A percentile compares a stretch with the other conserved stretches of the same genome.
phyloP scores from a whole-genome alignment of 1,139 yeast genomes.

The Suhomyces choctaworum region DNA sequence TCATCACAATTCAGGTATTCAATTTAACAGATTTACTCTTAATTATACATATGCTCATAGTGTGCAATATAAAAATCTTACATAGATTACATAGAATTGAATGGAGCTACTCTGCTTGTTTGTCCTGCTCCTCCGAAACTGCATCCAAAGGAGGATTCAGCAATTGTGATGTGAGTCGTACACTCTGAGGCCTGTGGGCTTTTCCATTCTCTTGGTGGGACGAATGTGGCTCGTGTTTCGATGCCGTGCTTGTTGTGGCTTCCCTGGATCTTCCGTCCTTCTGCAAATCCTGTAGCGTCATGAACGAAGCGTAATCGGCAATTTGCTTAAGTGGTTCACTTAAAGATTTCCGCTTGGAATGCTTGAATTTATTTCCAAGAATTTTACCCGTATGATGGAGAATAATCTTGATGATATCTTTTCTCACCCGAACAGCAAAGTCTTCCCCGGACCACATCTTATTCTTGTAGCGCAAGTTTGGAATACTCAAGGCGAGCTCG shows the following conservation, averaged over 20 bases:
- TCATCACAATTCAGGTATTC: too few relatives aligned
- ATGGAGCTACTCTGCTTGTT: too few relatives aligned
- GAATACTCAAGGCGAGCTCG: slow-evolving; percentile 62
- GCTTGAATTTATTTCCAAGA: slow-evolving; percentile 71
- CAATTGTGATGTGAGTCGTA: background rate
- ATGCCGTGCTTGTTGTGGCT: slow-evolving; percentile 15
- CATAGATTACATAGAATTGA: too few relatives aligned
- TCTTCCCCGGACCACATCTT: slow-evolving; percentile 83
- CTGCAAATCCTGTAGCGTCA: slow-evolving; percentile 45
- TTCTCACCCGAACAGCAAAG: slow-evolving; percentile 59
- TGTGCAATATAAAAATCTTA: too few relatives aligned
- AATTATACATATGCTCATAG: too few relatives aligned
- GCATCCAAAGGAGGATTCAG: slow-evolving; percentile 1
- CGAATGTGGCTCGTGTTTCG: too few relatives aligned
- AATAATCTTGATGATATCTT: slow-evolving; percentile 67
- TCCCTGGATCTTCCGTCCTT: slow-evolving; percentile 30
- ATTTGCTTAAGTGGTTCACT: slow-evolving; percentile 48
- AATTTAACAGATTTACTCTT: too few relatives aligned
- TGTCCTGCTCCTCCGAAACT: slow-evolving; percentile 1
- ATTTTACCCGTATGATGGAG: slow-evolving; percentile 78
- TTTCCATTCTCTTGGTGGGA: too few relatives aligned
- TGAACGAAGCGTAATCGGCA: slow-evolving; percentile 38
- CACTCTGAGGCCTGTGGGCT: too few relatives aligned
- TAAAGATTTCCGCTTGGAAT: slow-evolving; percentile 31
- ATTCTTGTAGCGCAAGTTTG: slow-evolving; percentile 61